Evolutionary conservation across 2,329 filamentous ascomycete species (phyloP).

Genomic region (Calonectria henricotiae): DNA sequence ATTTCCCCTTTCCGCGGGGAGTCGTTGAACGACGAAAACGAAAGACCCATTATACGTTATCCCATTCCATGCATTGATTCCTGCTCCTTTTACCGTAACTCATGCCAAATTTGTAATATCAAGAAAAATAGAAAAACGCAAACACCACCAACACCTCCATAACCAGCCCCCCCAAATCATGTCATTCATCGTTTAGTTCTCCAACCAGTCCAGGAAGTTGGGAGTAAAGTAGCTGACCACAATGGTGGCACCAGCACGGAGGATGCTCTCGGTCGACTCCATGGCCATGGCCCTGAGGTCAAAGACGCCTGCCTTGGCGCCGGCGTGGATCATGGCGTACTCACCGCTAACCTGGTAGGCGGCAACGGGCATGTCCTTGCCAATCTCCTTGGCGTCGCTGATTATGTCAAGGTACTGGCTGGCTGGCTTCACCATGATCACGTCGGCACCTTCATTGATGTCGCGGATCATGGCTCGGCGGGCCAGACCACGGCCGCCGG

Average conservation of each 20-base stretch:
- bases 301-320: constrained; percentile 95
- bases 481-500: constrained; percentile 91
- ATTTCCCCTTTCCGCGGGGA: constrained; percentile 20
- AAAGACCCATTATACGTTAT: constrained; percentile 33
- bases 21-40: constrained; percentile 29
- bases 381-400: constrained; percentile 95
- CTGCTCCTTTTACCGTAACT: constrained; percentile 36
- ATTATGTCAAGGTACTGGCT: constrained; percentile 98
- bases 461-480: constrained; percentile 92
- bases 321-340: constrained; percentile 98
- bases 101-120: constrained; percentile 34
- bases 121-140: constrained; percentile 29
- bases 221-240: constrained; percentile 96
- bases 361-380: constrained; percentile 90
- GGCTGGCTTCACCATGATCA: constrained; percentile 99
- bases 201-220: constrained; percentile 80
- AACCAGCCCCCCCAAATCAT: constrained; percentile 24
- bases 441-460: constrained; percentile 93
- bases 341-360: constrained; percentile 98
- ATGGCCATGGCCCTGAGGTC: constrained; percentile 96
- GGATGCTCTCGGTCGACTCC: constrained; percentile 93
- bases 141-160: constrained; percentile 41
- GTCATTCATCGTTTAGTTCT: constrained; percentile 60
- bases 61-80: constrained; percentile 28
- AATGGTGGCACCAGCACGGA: constrained; percentile 93